phyloP scores from a whole-genome alignment of 495 filamentous ascomycete species.

The Haplographium delicatum region DNA sequence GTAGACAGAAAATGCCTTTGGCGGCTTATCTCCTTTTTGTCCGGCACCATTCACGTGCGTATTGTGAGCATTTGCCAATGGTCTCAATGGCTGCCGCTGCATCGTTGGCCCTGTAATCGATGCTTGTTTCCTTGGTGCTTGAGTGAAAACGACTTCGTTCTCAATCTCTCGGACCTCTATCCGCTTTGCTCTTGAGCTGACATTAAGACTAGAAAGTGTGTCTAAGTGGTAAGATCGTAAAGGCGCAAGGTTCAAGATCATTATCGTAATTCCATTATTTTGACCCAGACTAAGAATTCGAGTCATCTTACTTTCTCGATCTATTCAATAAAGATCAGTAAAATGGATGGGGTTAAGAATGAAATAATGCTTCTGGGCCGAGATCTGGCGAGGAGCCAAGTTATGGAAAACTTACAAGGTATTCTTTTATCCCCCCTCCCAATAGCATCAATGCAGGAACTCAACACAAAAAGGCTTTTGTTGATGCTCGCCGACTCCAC shows the following conservation, averaged over 20 bases:
- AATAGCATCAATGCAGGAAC: slow-evolving; percentile 96
- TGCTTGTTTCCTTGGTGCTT: slow-evolving; percentile 49
- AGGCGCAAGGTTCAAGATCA: slow-evolving; percentile 93
- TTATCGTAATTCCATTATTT: slow-evolving; percentile 91
- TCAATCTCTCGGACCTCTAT: slow-evolving; percentile 94
- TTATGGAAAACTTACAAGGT: slow-evolving; percentile 52
- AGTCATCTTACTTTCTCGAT: slow-evolving; percentile 93
- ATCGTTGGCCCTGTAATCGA: slow-evolving; percentile 43
- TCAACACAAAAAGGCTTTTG: slow-evolving; percentile 91
- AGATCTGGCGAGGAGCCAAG: too few species aligned
- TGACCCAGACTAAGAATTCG: slow-evolving; percentile 88
- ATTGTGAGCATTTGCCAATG: slow-evolving; percentile 59
- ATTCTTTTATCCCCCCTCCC: slow-evolving; percentile 63
- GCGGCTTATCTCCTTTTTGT: slow-evolving; percentile 61
- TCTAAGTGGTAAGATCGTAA: slow-evolving; percentile 86
- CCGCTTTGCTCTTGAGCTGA: slow-evolving; percentile 92
- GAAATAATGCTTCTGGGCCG: too few species aligned
- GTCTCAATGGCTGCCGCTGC: slow-evolving; percentile 69
- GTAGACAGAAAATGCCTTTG: slow-evolving; percentile 79
- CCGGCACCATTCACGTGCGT: slow-evolving; percentile 53
- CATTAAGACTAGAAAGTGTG: slow-evolving; percentile 88
- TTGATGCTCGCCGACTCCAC: slow-evolving; percentile 98
- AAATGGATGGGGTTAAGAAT: too few species aligned
- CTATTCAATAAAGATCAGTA: background rate
- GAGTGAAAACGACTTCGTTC: slow-evolving; percentile 82